phyloP scores from a whole-genome alignment of 306 rosid genomes.

The Oemleria cerasiformis region DNA sequence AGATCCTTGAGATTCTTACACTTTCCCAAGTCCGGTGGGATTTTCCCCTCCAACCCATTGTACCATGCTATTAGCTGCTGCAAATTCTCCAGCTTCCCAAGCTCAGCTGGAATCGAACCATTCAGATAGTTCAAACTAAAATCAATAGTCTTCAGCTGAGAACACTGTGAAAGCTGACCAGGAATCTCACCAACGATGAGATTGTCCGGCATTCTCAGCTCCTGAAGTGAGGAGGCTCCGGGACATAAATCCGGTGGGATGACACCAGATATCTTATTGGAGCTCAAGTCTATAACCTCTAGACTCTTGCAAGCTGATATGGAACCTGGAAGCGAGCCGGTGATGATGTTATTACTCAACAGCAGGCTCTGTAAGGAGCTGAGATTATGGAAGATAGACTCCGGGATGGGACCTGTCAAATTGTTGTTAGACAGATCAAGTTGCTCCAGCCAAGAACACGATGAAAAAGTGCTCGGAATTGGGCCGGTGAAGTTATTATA shows the following conservation, averaged over 20 bases:
- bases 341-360: conserved; percentile 70
- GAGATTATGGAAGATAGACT: conserved; percentile 57
- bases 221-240: conserved; percentile 78
- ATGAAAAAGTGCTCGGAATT: conserved; percentile 58
- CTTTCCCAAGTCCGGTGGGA: conserved; percentile 82
- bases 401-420: conserved; percentile 68
- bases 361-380: conserved; percentile 61
- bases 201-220: conserved; percentile 86
- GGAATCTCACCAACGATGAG: conserved; percentile 73
- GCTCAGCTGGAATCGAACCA: conserved; percentile 87
- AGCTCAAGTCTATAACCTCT: conserved; percentile 76
- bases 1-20: conserved; percentile 86
- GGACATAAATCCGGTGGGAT: conserved; percentile 79
- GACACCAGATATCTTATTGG: conserved; percentile 69
- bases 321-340: conserved; percentile 75
- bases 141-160: conserved; percentile 81
- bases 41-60: conserved; percentile 78
- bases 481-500: conserved; percentile 76
- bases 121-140: conserved; percentile 78
- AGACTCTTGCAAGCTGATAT: conserved; percentile 71
- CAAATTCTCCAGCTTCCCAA: conserved; percentile 76
- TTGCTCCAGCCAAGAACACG: conserved; percentile 64
- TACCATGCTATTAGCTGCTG: conserved; percentile 93
- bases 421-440: conserved; percentile 88
- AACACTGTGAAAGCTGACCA: conserved; percentile 60